Evolutionary conservation across 2,329 filamentous ascomycete species (phyloP).

Genomic region (Furcasterigmium furcatum): DNA sequence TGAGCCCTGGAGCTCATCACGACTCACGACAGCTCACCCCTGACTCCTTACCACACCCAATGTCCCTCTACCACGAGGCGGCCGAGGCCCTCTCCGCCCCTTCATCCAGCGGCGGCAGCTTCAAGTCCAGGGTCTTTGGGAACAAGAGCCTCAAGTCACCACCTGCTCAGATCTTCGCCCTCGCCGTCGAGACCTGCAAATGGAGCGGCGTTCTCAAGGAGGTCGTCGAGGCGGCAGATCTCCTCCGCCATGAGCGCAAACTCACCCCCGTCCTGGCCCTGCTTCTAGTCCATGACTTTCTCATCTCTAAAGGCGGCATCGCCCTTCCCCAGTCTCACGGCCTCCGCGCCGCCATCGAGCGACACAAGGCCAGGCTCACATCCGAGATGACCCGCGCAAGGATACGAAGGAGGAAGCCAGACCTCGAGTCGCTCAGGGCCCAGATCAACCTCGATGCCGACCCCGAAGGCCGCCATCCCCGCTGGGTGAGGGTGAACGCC

Average conservation of each 20-base stretch:
- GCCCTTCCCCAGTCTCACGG: constrained; percentile 78
- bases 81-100: constrained; percentile 67
- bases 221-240: constrained; percentile 76
- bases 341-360: constrained; percentile 69
- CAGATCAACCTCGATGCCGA: constrained; percentile 51
- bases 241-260: constrained; percentile 83
- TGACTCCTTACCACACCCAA: too few relatives aligned
- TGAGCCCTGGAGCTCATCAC: too few relatives aligned
- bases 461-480: constrained; percentile 62
- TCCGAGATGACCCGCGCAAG: constrained; percentile 82
- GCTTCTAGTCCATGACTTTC: constrained; percentile 80
- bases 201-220: constrained; percentile 86
- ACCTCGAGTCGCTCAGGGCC: constrained; percentile 62
- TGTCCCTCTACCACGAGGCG: constrained; percentile 96
- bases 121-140: constrained; percentile 82
- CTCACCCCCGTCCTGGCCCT: constrained; percentile 77
- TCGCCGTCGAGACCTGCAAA: constrained; percentile 84
- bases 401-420: constrained; percentile 66
- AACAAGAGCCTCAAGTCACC: constrained; percentile 73
- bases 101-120: constrained; percentile 68
- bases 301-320: constrained; percentile 79
- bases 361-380: constrained; percentile 75
- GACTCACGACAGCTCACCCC: too few relatives aligned
- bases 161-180: constrained; percentile 79
- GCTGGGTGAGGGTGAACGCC: constrained; percentile 88